A percentile compares a stretch with the other conserved stretches of the same genome.
Evolutionary conservation across 441 rosid genomes (phyloP).

Genomic region (Raphanus hybrid): DNA sequence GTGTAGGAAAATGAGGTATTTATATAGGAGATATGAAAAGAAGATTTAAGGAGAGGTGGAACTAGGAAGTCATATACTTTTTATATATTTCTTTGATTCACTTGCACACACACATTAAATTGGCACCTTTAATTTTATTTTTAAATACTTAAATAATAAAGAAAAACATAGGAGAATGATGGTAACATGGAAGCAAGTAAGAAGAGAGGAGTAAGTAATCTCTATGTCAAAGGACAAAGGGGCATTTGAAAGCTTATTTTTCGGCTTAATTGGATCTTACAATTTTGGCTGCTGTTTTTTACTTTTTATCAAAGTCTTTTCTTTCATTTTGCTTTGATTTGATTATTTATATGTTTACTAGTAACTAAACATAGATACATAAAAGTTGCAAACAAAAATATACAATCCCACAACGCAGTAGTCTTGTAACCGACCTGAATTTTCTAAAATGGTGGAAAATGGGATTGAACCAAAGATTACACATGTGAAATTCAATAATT

Average conservation of each 20-base stretch:
- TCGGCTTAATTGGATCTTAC: not conserved
- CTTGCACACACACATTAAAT: conserved; percentile 28
- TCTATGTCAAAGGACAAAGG: conserved; percentile 24
- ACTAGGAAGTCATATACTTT: conserved; percentile 14
- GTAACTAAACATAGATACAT: not conserved
- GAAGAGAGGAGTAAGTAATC: conserved; percentile 17
- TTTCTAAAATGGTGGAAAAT: not conserved
- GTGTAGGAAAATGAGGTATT: conserved; percentile 40
- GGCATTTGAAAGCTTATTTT: not conserved
- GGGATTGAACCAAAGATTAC: conserved; percentile 5
- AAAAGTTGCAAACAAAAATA: not conserved
- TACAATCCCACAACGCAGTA: not conserved
- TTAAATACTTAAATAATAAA: not conserved
- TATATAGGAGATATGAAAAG: conserved; percentile 38
- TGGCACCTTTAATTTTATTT: conserved; percentile 12
- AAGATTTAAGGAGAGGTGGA: conserved; percentile 33
- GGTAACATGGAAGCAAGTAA: conserved; percentile 36
- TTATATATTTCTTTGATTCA: conserved; percentile 16
- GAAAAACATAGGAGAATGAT: conserved; percentile 31
- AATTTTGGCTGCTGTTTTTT: not conserved
- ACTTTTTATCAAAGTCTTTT: not conserved
- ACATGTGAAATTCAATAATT: conserved; percentile 9
- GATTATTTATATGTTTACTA: not conserved
- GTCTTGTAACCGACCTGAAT: not conserved
- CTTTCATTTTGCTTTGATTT: not conserved